Conservation (phyloP, 805 yeast genomes). For the Wickerhamomyces pijperi region DNA sequence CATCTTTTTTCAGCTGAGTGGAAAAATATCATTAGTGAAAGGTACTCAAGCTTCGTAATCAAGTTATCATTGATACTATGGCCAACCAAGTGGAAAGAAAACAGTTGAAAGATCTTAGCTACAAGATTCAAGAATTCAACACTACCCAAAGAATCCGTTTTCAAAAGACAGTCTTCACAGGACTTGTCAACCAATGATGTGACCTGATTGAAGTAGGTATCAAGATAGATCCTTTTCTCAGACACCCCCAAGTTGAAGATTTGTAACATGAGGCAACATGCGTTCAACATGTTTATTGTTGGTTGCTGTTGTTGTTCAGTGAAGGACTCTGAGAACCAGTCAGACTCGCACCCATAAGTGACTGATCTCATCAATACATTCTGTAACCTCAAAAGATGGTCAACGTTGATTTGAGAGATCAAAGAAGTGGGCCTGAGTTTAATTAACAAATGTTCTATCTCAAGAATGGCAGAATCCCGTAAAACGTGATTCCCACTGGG, state of each 20-base stretch:
- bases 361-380: constrained; percentile 21
- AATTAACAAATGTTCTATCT: constrained; percentile 14
- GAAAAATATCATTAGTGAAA: constrained; percentile 32
- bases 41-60: constrained; percentile 49
- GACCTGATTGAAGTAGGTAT: constrained; percentile 29
- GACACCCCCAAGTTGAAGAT: constrained; percentile 28
- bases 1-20: constrained; percentile 9
- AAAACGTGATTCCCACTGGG: constrained; percentile 12
- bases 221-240: constrained; percentile 35
- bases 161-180: constrained; percentile 21
- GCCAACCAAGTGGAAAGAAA: constrained; percentile 10
- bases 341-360: constrained; percentile 12
- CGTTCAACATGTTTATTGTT: constrained; percentile 7
- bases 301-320: constrained; percentile 1
- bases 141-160: constrained; percentile 2
- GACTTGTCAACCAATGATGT: constrained; percentile 27
- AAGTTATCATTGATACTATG: constrained; percentile 34
- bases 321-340: constrained; percentile 7
- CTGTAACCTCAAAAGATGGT: constrained; percentile 22
- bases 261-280: constrained; percentile 23
- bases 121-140: constrained; percentile 5
- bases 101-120: constrained; percentile 7
- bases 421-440: constrained; percentile 10
- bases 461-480: constrained; percentile 9
- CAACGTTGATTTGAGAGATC: constrained; percentile 12